phyloP scores from a whole-genome alignment of 345 rosid genomes.

The Populus davidiana region DNA sequence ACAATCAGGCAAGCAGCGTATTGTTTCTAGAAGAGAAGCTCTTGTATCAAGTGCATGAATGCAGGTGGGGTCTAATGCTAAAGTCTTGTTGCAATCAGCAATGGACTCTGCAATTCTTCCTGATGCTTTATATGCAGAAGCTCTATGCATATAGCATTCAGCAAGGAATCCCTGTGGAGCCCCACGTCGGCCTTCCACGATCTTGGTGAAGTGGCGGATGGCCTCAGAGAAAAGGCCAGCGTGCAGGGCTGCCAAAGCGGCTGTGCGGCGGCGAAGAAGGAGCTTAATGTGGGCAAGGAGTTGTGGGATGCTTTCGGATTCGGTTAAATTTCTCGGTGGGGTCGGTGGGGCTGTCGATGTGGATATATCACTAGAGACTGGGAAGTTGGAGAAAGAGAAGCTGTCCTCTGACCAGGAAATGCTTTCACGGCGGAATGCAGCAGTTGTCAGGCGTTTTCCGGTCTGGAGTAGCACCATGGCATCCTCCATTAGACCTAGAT shows the following conservation, averaged over 20 bases:
- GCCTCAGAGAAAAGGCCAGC: slow-evolving; percentile 81
- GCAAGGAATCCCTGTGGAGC: slow-evolving; percentile 90
- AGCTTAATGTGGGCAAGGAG: slow-evolving; percentile 78
- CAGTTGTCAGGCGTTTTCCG: slow-evolving; percentile 86
- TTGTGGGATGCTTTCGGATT: slow-evolving; percentile 56
- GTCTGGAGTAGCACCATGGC: slow-evolving; percentile 92
- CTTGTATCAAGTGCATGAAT: slow-evolving; percentile 88
- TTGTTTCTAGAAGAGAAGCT: slow-evolving; percentile 69
- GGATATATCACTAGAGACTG: slow-evolving; percentile 24
- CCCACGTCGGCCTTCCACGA: slow-evolving; percentile 79
- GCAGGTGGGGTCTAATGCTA: slow-evolving; percentile 79
- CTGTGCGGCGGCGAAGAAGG: slow-evolving; percentile 79
- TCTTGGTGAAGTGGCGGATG: slow-evolving; percentile 87
- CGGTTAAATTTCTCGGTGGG: slow-evolving; percentile 47
- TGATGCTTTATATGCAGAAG: slow-evolving; percentile 66
- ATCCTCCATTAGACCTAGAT: slow-evolving; percentile 93
- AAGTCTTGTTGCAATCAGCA: slow-evolving; percentile 82
- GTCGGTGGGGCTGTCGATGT: slow-evolving; percentile 44
- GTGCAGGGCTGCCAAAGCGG: slow-evolving; percentile 82
- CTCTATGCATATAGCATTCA: slow-evolving; percentile 82
- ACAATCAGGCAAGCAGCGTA: slow-evolving; percentile 84
- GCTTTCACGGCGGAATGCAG: slow-evolving; percentile 91
- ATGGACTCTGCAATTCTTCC: slow-evolving; percentile 83
- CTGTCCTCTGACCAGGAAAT: slow-evolving; percentile 87
- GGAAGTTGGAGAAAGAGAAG: slow-evolving; percentile 49